phyloP scores from a whole-genome alignment of 768 basidiomycete species.

The Boletus sensibilis region DNA sequence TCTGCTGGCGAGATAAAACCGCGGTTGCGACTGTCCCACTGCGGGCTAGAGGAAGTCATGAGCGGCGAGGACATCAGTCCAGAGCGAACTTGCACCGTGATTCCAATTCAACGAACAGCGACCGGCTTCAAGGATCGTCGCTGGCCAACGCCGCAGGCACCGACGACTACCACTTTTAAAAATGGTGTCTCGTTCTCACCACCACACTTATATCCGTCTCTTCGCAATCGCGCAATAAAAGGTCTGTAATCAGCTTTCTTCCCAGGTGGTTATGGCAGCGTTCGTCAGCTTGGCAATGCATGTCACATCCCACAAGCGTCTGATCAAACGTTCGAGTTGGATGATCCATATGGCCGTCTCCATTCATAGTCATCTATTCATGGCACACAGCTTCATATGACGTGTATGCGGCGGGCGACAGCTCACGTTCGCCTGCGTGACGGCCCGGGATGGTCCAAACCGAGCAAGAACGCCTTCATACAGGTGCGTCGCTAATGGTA shows the following conservation, averaged over 20 bases:
- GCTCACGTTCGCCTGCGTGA: neutral
- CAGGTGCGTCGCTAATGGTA: too few relatives aligned
- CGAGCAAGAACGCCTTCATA: neutral
- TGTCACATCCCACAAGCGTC: too few relatives aligned
- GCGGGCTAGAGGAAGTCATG: slow-evolving; percentile 31
- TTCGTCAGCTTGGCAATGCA: neutral
- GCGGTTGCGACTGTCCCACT: slow-evolving; percentile 36
- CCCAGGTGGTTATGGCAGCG: neutral
- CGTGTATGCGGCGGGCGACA: neutral
- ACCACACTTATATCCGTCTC: neutral
- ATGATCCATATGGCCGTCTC: neutral
- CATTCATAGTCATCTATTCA: too few relatives aligned
- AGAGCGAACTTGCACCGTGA: neutral
- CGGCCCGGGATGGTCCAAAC: too few relatives aligned
- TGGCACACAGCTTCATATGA: neutral
- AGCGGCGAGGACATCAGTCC: slow-evolving; percentile 16
- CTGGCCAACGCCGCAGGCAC: neutral
- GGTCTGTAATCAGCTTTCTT: neutral
- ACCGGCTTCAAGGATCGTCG: slow-evolving; percentile 6
- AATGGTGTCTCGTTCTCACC: neutral
- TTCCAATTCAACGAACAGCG: neutral
- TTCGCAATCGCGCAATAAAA: neutral
- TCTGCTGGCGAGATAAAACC: slow-evolving; percentile 36
- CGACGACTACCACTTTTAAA: neutral
- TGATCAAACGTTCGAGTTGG: neutral